A percentile compares a stretch with the other conserved stretches of the same genome.
Evolutionary conservation across 495 filamentous ascomycete species (phyloP).

Genomic region (Hypomontagnella submonticulosa): DNA sequence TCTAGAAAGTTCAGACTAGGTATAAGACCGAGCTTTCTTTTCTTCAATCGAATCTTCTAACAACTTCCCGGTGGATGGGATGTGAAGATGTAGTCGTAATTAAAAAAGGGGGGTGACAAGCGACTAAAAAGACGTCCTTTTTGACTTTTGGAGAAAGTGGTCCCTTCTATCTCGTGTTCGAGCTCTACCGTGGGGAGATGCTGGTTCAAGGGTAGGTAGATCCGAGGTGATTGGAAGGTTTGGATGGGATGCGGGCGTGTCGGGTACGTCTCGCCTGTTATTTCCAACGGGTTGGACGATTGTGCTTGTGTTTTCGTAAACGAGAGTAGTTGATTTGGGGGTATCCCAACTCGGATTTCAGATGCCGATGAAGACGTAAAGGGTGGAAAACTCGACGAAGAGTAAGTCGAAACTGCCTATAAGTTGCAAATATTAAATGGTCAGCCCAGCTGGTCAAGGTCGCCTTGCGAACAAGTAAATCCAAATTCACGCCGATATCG

Average conservation of each 20-base stretch:
- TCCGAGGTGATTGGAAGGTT: conserved; percentile 26
- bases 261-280: conserved; percentile 27
- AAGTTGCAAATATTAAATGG: conserved; percentile 23
- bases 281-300: conserved; percentile 14
- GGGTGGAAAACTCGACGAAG: conserved; percentile 34
- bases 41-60: background rate
- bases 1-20: conserved; percentile 34
- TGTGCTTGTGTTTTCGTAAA: too few relatives aligned
- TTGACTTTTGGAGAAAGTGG: conserved; percentile 21
- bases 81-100: conserved; percentile 31
- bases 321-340: background rate
- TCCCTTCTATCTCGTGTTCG: conserved; percentile 31
- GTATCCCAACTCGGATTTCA: conserved; percentile 26
- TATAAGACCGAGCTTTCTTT: conserved; percentile 23
- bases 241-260: conserved; percentile 18
- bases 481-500: conserved; percentile 14
- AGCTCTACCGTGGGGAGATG: conserved; percentile 22
- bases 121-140: conserved; percentile 18
- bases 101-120: conserved; percentile 11
- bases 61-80: conserved; percentile 22
- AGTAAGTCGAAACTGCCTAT: conserved; percentile 35
- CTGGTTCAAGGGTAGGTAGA: conserved; percentile 28
- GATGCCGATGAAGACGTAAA: conserved; percentile 20
- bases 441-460: conserved; percentile 30
- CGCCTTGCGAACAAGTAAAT: conserved; percentile 19